Conservation (phyloP, 495 filamentous ascomycete species). For the Hamigera avellanea region DNA sequence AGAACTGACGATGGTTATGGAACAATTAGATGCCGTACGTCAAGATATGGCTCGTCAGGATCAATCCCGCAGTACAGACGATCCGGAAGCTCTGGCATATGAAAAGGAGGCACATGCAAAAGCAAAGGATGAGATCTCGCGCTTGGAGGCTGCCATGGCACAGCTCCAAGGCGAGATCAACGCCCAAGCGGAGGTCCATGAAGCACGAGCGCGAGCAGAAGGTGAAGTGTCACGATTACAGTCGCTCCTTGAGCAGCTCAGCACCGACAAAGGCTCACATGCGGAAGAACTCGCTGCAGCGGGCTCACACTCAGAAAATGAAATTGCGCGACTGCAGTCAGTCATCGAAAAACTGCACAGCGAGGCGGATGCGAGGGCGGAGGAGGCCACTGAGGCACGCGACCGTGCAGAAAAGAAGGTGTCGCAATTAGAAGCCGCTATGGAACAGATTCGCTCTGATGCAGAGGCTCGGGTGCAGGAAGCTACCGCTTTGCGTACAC, state of each 20-base stretch:
- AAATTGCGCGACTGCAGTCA: conserved; percentile 14
- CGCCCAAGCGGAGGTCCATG: conserved; percentile 29
- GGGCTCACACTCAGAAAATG: neutral
- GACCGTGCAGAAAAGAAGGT: conserved; percentile 21
- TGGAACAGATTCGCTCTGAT: conserved; percentile 26
- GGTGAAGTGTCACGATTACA: conserved; percentile 7
- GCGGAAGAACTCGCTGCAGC: neutral
- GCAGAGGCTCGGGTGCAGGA: conserved; percentile 22
- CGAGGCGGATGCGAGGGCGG: conserved; percentile 2
- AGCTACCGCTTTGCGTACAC: conserved; percentile 3
- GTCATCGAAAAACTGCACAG: conserved; percentile 12
- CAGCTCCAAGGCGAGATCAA: conserved; percentile 20
- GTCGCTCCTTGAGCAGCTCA: neutral
- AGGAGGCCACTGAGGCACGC: conserved; percentile 16
- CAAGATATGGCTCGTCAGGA: conserved; percentile 19
- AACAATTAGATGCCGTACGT: conserved; percentile 36
- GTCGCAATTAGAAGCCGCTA: conserved; percentile 23
- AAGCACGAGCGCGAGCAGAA: conserved; percentile 34
- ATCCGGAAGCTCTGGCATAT: conserved; percentile 20
- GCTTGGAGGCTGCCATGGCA: conserved; percentile 16
- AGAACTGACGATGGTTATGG: conserved; percentile 30
- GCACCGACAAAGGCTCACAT: neutral
- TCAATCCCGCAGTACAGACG: conserved; percentile 17
- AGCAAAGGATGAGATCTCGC: conserved; percentile 41
- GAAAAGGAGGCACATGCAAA: conserved; percentile 47